A percentile compares a stretch with the other conserved stretches of the same genome.
Conservation (phyloP, 1,284 basidiomycete genomes). For the Papiliotrema terrestris region DNA sequence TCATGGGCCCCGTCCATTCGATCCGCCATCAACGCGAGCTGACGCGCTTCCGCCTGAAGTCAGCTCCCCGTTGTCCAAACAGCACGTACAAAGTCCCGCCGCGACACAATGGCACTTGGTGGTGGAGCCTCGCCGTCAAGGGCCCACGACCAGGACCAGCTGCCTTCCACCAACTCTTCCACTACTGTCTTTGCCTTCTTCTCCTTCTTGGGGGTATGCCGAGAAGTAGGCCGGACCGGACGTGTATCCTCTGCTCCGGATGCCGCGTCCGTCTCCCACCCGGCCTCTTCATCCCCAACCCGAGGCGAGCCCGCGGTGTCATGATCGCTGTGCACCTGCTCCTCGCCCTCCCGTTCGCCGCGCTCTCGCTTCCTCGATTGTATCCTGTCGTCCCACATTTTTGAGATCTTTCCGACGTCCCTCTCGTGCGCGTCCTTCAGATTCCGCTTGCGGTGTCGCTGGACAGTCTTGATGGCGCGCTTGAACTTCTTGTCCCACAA, state of each 20-base stretch:
- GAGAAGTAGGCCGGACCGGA: neutral
- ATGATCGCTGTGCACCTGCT: neutral
- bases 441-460: constrained; percentile 40
- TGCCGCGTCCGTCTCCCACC: constrained; percentile 6
- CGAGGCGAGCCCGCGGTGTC: constrained; percentile 8
- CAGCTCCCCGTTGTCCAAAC: neutral
- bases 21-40: constrained; percentile 45
- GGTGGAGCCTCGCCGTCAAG: constrained; percentile 48
- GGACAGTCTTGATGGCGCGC: constrained; percentile 31
- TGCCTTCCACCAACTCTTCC: constrained; percentile 23
- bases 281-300: neutral
- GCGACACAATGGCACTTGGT: constrained; percentile 44
- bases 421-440: constrained; percentile 31
- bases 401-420: constrained; percentile 27
- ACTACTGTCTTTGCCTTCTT: neutral
- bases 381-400: constrained; percentile 15
- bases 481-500: constrained; percentile 47
- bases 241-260: neutral
- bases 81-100: constrained; percentile 47
- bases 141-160: constrained; percentile 46
- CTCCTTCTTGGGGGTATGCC: neutral
- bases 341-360: neutral
- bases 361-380: constrained; percentile 1
- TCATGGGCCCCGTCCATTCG: constrained; percentile 24
- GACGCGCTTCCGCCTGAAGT: constrained; percentile 39